Evolutionary conservation across 768 basidiomycete genomes (phyloP).

Genomic region (Panellus pusillus): DNA sequence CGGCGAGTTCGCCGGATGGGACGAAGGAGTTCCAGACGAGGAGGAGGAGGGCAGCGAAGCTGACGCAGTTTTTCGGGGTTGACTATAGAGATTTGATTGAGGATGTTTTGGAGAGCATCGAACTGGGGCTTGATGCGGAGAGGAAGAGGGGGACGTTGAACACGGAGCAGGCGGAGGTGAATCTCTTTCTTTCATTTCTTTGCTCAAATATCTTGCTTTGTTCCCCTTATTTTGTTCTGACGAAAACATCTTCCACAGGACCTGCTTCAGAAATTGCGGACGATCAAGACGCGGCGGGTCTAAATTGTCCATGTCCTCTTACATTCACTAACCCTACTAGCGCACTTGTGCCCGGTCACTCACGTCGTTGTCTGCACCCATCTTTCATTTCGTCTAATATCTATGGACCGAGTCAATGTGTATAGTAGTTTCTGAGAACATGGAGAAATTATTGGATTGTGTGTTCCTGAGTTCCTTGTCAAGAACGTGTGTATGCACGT

Average conservation of each 20-base stretch:
- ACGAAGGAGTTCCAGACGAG: conserved; percentile 66
- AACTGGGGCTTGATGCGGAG: conserved; percentile 72
- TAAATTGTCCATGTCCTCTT: background rate
- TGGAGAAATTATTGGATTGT: too few species aligned
- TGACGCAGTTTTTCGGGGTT: conserved; percentile 86
- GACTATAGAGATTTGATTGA: conserved; percentile 76
- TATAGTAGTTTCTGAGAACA: too few species aligned
- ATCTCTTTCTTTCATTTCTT: conserved; percentile 30
- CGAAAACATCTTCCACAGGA: conserved; percentile 38
- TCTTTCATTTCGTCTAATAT: too few species aligned
- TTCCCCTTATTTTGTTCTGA: conserved; percentile 11
- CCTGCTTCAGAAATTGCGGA: conserved; percentile 53
- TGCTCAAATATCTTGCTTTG: background rate
- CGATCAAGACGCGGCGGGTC: conserved; percentile 51
- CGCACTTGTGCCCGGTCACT: too few species aligned
- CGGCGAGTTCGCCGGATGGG: conserved; percentile 41
- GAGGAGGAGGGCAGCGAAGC: conserved; percentile 75
- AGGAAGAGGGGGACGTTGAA: conserved; percentile 59
- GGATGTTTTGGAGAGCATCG: conserved; percentile 80
- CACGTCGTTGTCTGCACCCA: too few species aligned
- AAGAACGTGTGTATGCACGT: too few species aligned
- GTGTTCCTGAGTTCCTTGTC: too few species aligned
- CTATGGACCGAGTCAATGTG: too few species aligned
- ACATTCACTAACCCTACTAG: background rate
- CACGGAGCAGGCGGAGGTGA: conserved; percentile 71